Percentiles rank a stretch among this genome's conserved stretches.
Evolutionary conservation across 2,329 filamentous ascomycete genomes (phyloP).

Genomic region (Fusarium euwallaceae): DNA sequence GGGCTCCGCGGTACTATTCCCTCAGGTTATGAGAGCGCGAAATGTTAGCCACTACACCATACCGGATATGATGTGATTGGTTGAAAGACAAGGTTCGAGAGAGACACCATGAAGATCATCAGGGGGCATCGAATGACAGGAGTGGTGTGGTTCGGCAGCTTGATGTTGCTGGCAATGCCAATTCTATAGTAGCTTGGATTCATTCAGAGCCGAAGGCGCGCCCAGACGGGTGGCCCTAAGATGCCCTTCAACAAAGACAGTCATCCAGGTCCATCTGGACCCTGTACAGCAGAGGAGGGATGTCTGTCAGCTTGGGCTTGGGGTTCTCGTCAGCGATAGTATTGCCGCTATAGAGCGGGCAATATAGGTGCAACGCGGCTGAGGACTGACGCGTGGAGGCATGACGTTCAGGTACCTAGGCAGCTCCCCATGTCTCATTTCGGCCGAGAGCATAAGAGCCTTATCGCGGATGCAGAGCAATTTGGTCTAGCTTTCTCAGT

Average conservation of each 20-base stretch:
- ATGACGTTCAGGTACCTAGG: neutral
- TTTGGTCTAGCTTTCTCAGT: neutral
- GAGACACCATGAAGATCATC: neutral
- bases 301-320: neutral
- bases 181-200: neutral
- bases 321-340: neutral
- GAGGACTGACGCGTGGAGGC: neutral
- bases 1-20: neutral
- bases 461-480: neutral
- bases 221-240: neutral
- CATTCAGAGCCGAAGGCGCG: neutral
- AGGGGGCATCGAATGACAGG: too few relatives aligned
- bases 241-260: rapidly evolving
- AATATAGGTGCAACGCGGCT: neutral
- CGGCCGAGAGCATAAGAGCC: neutral
- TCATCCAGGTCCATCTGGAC: neutral
- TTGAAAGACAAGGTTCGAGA: rapidly evolving
- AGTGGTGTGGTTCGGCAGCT: too few relatives aligned
- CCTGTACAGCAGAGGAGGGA: neutral
- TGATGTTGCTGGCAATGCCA: neutral
- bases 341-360: neutral
- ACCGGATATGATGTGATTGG: slow-evolving; percentile 42
- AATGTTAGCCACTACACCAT: slow-evolving; percentile 54
- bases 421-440: neutral
- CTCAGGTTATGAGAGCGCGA: slow-evolving; percentile 47